Base-by-base conservation (phyloP, 768 basidiomycete genomes). In the Vararia minispora region DNA sequence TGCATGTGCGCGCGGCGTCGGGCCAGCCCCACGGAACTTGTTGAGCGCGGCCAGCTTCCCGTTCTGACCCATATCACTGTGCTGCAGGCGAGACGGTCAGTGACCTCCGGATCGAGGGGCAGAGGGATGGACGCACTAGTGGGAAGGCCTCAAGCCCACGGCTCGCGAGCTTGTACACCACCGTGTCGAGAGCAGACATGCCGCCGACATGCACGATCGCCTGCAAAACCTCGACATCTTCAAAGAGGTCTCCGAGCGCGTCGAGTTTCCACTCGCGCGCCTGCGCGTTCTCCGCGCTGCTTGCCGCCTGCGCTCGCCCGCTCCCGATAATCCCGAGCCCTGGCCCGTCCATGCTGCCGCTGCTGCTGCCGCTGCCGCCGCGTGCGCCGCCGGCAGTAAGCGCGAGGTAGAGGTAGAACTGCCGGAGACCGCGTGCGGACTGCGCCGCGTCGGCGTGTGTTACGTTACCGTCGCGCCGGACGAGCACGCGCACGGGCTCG, bases 401-500 rank as follows among this genome's bases (percentile, higher is more conserved):
- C 2, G 94, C 88, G 20, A 97, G 72, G 55, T 95, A 99, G 27
- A 98, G 71, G 61, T 98, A 99, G 60, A 86, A 97, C 53, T 98
- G 94, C 39, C 92, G 83, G 24, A 98, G 64, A 16, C 87, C 87
- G 16, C 88, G 75, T 39, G 85, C 78, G 30, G 78, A 74, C 57
- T 82, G 80, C 28, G 62, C 69, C 24, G 79, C 77, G 28, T 82
- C 72, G 4, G 77, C 70, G 23, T 76, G 76, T 8, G 71, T 69
- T 34, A 84, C 79, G 51, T 85, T 87, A 28, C 86, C 87, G 48
- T 90, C 86, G 13, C 94, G 72, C 37, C 95, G 76, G 17, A 99
- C 95, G 14, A 99, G 76, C n/a, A 99, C 95, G 18, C 95, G 77
- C 28, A 99, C 91, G 16, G 95, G 94, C 57, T 99, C 95, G 37